Conservation (phyloP, 495 filamentous ascomycete genomes). For the Podospora pseudocomata region DNA sequence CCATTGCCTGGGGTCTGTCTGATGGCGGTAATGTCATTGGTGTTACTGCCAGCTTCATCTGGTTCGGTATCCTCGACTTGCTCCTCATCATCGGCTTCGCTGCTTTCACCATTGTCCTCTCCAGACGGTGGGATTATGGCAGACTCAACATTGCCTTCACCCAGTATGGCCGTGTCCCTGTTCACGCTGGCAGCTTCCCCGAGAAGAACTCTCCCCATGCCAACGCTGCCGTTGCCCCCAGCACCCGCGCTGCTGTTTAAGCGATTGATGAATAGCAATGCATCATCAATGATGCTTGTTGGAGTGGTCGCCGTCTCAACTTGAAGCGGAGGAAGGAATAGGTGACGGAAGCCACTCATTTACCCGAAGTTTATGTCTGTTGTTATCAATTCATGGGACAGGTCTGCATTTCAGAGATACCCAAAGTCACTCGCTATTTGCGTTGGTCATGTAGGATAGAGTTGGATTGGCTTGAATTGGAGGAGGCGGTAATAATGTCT, state of each 20-base stretch:
- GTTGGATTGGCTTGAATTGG: background rate
- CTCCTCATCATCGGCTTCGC: slow-evolving; percentile 36
- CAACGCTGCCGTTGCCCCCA: slow-evolving; percentile 12
- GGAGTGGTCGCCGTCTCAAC: background rate
- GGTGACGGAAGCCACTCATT: background rate
- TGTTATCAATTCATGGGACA: background rate
- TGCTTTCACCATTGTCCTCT: slow-evolving; percentile 37
- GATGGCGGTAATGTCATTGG: slow-evolving; percentile 48
- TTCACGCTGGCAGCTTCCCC: slow-evolving; percentile 37
- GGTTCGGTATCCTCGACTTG: slow-evolving; percentile 46
- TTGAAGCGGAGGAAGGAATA: background rate
- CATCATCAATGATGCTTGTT: background rate
- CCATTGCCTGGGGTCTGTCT: slow-evolving; percentile 45
- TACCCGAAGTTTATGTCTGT: background rate
- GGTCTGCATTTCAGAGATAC: background rate
- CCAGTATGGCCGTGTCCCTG: slow-evolving; percentile 50
- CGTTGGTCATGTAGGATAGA: background rate
- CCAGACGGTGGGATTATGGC: slow-evolving; percentile 46
- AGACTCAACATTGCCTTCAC: slow-evolving; percentile 49
- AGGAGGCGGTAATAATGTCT: background rate
- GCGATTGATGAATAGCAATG: background rate
- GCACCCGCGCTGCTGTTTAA: slow-evolving; percentile 13
- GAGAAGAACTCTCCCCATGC: slow-evolving; percentile 39
- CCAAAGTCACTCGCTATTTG: background rate
- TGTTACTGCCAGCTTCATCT: slow-evolving; percentile 41